Conservation (phyloP, 305 asterid species). For the Plantago coronopus region DNA sequence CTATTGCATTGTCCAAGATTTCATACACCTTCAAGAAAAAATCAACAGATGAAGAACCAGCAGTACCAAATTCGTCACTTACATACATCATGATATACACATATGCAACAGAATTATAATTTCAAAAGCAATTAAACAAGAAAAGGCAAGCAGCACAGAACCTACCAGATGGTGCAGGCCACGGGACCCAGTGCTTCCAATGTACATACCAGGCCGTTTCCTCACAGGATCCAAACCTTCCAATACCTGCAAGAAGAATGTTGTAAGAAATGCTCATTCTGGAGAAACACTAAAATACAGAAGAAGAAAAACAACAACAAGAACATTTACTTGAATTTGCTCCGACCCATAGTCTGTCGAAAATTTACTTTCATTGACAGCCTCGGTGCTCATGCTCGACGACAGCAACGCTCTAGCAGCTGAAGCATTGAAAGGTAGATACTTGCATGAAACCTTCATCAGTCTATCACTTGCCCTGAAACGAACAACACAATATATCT, state of each 20-base stretch:
- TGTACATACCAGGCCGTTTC: constrained; percentile 93
- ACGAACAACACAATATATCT: constrained; percentile 17
- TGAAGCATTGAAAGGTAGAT: constrained; percentile 38
- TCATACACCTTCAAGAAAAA: constrained; percentile 61
- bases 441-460: constrained; percentile 34
- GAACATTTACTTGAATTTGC: constrained; percentile 79
- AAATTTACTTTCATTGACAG: constrained; percentile 45
- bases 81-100: constrained; percentile 12
- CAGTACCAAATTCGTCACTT: constrained; percentile 2
- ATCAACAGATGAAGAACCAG: constrained; percentile 26
- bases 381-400: constrained; percentile 53
- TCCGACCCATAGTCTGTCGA: constrained; percentile 83
- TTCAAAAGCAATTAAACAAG: not conserved
- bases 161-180: constrained; percentile 92
- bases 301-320: constrained; percentile 16
- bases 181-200: constrained; percentile 90
- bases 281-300: constrained; percentile 2
- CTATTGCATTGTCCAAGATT: constrained; percentile 93
- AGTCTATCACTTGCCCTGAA: constrained; percentile 50
- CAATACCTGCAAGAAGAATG: constrained; percentile 55
- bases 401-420: constrained; percentile 75
- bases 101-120: not conserved
- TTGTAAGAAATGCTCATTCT: constrained; percentile 4
- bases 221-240: constrained; percentile 94
- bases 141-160: constrained; percentile 1